Conservation (phyloP, 306 rosid species). For the Psophocarpus tetragonolobus region DNA sequence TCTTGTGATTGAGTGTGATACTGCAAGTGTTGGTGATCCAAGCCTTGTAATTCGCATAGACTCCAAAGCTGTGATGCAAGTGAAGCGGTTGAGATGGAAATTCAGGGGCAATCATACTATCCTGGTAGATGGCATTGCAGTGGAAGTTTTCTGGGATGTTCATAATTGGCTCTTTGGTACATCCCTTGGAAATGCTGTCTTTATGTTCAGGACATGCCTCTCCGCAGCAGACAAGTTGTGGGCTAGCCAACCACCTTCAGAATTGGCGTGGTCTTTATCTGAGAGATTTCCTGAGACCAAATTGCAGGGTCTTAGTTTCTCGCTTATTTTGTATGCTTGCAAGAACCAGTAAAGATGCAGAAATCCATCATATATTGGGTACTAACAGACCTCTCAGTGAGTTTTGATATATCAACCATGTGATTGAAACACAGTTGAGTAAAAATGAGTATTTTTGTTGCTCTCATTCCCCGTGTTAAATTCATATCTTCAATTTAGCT, state of each 20-base stretch:
- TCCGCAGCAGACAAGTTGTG: conserved; percentile 70
- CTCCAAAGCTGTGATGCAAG: conserved; percentile 82
- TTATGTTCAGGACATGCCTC: conserved; percentile 83
- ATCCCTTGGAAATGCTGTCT: conserved; percentile 78
- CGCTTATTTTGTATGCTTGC: conserved; percentile 86
- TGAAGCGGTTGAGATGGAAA: conserved; percentile 87
- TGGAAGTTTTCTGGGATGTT: conserved; percentile 95
- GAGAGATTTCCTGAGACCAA: conserved; percentile 82
- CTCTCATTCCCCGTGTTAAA: conserved; percentile 30
- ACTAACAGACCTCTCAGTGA: conserved; percentile 63
- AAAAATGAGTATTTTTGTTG: conserved; percentile 45
- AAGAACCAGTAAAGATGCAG: conserved; percentile 66
- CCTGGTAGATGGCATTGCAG: conserved; percentile 77
- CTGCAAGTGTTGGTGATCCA: conserved; percentile 60
- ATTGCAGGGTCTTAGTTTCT: conserved; percentile 67
- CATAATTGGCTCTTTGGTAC: conserved; percentile 90
- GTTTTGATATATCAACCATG: conserved; percentile 53
- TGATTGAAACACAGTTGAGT: conserved; percentile 51
- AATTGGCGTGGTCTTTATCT: conserved; percentile 84
- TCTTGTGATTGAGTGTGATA: conserved; percentile 86
- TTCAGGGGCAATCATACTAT: conserved; percentile 90
- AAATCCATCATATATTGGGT: conserved; percentile 43
- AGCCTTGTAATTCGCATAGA: conserved; percentile 72
- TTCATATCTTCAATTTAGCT: conserved; percentile 42
- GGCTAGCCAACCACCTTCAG: conserved; percentile 58